These are phyloP conservation scores for Plasmodium fragile DNA, from an alignment of 169 alveolate genomes.

Conservation along the genomic window DNA sequence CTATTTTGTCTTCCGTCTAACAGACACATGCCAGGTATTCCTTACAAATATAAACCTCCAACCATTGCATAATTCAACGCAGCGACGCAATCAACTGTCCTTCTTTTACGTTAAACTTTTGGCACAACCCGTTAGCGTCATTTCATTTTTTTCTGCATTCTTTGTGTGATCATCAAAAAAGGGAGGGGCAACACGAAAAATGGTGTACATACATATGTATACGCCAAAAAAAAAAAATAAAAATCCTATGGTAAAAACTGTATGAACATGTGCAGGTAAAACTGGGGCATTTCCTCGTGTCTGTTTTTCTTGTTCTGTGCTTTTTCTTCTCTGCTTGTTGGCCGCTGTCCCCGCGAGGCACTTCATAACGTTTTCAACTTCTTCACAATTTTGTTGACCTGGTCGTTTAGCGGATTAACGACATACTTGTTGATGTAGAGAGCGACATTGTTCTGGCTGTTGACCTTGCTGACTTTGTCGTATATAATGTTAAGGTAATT, in stretches of 20 bases:
- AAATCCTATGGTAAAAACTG: not conserved
- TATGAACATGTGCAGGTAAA: not conserved
- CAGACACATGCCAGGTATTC: not conserved
- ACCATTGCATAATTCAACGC: not conserved
- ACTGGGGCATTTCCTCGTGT: not conserved
- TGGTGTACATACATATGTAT: not conserved
- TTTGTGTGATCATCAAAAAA: not conserved
- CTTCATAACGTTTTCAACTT: constrained; percentile 19
- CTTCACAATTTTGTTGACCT: constrained; percentile 26
- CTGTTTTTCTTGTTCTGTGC: not conserved
- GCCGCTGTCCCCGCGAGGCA: not conserved
- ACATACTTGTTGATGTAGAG: constrained; percentile 16
- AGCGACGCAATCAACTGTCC: not conserved
- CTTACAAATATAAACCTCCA: not conserved
- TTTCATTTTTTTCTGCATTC: not conserved
- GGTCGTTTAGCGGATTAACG: constrained; percentile 13
- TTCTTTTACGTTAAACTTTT: not conserved
- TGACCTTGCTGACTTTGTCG: constrained; percentile 23
- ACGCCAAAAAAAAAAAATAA: not conserved
- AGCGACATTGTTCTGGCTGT: constrained; percentile 26
- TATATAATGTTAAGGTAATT: constrained; percentile 25
- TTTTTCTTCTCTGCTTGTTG: not conserved
- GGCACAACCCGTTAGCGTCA: not conserved
- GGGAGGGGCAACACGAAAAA: not conserved
- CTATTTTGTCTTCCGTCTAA: not conserved